phyloP scores from a whole-genome alignment of 768 basidiomycete species.

The Strobilomyces dryophilus region DNA sequence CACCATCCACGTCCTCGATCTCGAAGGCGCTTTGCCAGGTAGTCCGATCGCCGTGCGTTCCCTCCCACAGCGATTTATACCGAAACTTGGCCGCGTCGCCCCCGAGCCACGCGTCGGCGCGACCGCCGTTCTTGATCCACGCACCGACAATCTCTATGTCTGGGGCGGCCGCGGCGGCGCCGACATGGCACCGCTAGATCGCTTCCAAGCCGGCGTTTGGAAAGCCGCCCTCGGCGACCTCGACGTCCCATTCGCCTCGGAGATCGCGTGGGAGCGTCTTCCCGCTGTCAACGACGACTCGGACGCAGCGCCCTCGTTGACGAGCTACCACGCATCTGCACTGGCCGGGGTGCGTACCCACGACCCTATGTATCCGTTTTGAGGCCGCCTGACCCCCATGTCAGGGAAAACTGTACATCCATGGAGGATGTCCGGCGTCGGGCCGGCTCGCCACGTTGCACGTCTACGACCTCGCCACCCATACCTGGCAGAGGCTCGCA shows the following conservation, averaged over 20 bases:
- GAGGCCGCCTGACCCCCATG: too few species aligned
- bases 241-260: too few species aligned
- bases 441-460: constrained; percentile 30
- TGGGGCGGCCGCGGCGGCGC: constrained; percentile 46
- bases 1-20: constrained; percentile 25
- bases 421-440: constrained; percentile 37
- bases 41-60: constrained; percentile 17
- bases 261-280: constrained; percentile 31
- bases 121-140: constrained; percentile 16
- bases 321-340: constrained; percentile 36
- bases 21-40: constrained; percentile 7
- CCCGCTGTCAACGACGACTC: constrained; percentile 23
- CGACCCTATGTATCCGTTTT: too few species aligned
- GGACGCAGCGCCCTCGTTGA: constrained; percentile 27
- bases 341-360: constrained; percentile 25
- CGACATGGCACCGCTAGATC: constrained; percentile 34
- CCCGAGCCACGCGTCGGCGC: constrained; percentile 25
- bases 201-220: constrained; percentile 30
- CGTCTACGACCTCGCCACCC: constrained; percentile 27
- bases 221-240: constrained; percentile 12
- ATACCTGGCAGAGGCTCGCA: constrained; percentile 31
- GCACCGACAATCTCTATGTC: constrained; percentile 29
- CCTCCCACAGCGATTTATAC: too few species aligned
- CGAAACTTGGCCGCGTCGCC: too few species aligned
- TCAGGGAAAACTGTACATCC: constrained; percentile 26